Conservation (phyloP, 306 rosid species). For the Medicago truncatula region MtrunA17r5.0-ANR NC_053045.1:12820501-12821000, state of each 20-base stretch:
- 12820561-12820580: constrained; percentile 32
- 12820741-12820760: constrained; percentile 62
- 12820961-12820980: constrained; percentile 2
- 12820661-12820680: constrained; percentile 26
- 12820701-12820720: constrained; percentile 14
- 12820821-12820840: constrained; percentile 33
- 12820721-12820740: constrained; percentile 15
- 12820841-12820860: constrained; percentile 75
- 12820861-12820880: constrained; percentile 40
- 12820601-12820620: constrained; percentile 45
- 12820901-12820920: constrained; percentile 58
- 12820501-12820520: too few species aligned
- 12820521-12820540: background rate
- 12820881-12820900: constrained; percentile 35
- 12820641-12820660: constrained; percentile 33
- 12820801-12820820: constrained; percentile 55
- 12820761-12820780: constrained; percentile 44
- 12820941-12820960: background rate
- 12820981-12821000: constrained; percentile 38
- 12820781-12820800: constrained; percentile 40
- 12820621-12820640: constrained; percentile 55
- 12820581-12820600: constrained; percentile 37
- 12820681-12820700: constrained; percentile 28
- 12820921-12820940: constrained; percentile 15
- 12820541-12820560: background rate